Conservation (phyloP, 73 alveolate genomes). For the Paramecium pentaurelia region DNA sequence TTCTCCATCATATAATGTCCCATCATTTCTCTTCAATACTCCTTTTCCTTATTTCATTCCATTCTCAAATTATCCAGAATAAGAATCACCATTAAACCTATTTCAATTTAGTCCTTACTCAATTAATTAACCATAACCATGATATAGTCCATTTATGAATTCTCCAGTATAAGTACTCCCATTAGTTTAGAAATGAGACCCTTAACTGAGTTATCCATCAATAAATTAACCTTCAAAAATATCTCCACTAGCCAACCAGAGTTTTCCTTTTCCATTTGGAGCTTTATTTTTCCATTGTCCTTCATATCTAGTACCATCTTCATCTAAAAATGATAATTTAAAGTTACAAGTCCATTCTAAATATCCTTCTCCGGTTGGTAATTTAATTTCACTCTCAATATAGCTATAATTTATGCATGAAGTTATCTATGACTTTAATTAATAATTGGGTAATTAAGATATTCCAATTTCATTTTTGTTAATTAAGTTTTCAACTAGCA, state of each 20-base stretch:
- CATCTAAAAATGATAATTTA: background rate
- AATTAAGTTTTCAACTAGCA: background rate
- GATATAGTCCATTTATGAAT: conserved; percentile 63
- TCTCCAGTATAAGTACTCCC: conserved; percentile 60
- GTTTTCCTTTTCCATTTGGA: conserved; percentile 62
- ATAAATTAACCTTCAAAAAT: conserved; percentile 60
- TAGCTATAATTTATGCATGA: background rate
- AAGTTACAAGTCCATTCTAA: background rate
- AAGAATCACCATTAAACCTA: conserved; percentile 67
- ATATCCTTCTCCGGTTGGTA: background rate
- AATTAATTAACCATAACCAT: conserved; percentile 59
- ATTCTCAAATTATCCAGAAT: conserved; percentile 65
- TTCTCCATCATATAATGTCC: conserved; percentile 63
- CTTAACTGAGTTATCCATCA: conserved; percentile 41
- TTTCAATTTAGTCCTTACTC: background rate
- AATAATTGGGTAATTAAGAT: background rate
- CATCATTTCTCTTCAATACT: conserved; percentile 57
- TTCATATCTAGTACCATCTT: conserved; percentile 58
- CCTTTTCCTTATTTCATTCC: conserved; percentile 77
- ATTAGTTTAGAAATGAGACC: conserved; percentile 22
- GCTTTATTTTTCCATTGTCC: conserved; percentile 55
- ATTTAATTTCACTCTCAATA: background rate
- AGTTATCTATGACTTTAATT: background rate
- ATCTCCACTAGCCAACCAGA: conserved; percentile 59
- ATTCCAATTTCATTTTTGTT: background rate